Conservation (phyloP, 2,329 filamentous ascomycete species). For the Diaporthe sp. region DNA sequence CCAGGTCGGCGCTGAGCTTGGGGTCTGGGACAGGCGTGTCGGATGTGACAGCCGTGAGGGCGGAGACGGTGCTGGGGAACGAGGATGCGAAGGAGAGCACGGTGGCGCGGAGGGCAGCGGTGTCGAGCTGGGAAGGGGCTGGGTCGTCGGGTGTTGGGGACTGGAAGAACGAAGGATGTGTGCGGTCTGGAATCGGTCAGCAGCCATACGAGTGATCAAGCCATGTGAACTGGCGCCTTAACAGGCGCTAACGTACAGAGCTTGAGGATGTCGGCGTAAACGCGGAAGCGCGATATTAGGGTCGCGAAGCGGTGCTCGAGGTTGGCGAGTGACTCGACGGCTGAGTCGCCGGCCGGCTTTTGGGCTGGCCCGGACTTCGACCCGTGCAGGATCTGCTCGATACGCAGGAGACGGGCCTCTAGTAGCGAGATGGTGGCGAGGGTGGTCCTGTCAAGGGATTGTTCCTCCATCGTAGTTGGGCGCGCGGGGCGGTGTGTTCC, state of each 20-base stretch:
- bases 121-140: constrained; percentile 65
- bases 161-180: constrained; percentile 69
- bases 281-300: constrained; percentile 65
- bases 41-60: constrained; percentile 66
- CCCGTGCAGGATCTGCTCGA: constrained; percentile 72
- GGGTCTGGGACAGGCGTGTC: constrained; percentile 71
- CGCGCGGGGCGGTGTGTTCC: background rate
- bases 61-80: constrained; percentile 69
- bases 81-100: constrained; percentile 69
- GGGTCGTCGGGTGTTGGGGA: constrained; percentile 51
- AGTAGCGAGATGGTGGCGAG: constrained; percentile 69
- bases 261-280: constrained; percentile 71
- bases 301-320: constrained; percentile 67
- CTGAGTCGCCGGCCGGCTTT: constrained; percentile 48
- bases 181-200: constrained; percentile 58
- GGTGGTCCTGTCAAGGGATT: constrained; percentile 64
- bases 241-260: constrained; percentile 62
- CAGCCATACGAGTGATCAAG: background rate
- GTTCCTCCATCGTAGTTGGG: constrained; percentile 43
- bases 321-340: constrained; percentile 60
- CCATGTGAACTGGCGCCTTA: background rate
- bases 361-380: constrained; percentile 53
- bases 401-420: constrained; percentile 69
- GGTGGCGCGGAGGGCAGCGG: constrained; percentile 65
- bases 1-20: constrained; percentile 67